Conservation (phyloP, 495 filamentous ascomycete species). For the Penicillium cataractarum region DNA sequence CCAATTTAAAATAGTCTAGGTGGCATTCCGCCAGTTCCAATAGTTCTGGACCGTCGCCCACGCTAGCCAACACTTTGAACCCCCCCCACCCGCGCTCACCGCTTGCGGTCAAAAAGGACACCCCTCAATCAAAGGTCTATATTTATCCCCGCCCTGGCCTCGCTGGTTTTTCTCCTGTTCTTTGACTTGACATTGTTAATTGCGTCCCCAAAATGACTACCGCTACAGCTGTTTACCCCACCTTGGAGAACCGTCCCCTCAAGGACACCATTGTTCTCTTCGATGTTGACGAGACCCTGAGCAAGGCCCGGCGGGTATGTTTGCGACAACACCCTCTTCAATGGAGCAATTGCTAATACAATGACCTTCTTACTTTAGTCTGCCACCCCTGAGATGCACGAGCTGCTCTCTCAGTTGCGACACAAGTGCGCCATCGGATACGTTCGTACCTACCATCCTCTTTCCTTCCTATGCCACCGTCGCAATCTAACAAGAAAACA, state of each 20-base stretch:
- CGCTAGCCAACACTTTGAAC: slow-evolving; percentile 21
- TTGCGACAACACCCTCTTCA: slow-evolving; percentile 13
- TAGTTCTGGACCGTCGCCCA: slow-evolving; percentile 17
- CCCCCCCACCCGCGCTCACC: slow-evolving; percentile 33
- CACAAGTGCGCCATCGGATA: slow-evolving; percentile 90
- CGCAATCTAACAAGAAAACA: slow-evolving; percentile 18
- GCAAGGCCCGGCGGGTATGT: slow-evolving; percentile 71
- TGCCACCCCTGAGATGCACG: slow-evolving; percentile 79
- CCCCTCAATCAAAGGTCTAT: slow-evolving; percentile 17
- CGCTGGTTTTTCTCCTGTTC: slow-evolving; percentile 14
- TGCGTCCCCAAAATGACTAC: slow-evolving; percentile 39
- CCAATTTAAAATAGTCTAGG: slow-evolving; percentile 3
- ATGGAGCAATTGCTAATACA: slow-evolving; percentile 17
- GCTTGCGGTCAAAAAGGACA: slow-evolving; percentile 39
- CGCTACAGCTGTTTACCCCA: slow-evolving; percentile 64
- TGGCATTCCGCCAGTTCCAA: slow-evolving; percentile 17
- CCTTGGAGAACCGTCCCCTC: slow-evolving; percentile 77
- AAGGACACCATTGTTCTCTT: slow-evolving; percentile 91
- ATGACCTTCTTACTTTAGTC: slow-evolving; percentile 39
- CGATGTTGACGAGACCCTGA: slow-evolving; percentile 90
- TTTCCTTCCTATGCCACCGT: neutral
- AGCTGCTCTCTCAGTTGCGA: slow-evolving; percentile 75
- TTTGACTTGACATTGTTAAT: slow-evolving; percentile 6
- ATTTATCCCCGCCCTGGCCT: slow-evolving; percentile 19
- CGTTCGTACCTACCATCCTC: slow-evolving; percentile 47